These are phyloP conservation scores for Ceratocystiopsis brevicomis DNA, from an alignment of 2,329 filamentous ascomycete genomes.

Conservation along the genomic window DNA sequence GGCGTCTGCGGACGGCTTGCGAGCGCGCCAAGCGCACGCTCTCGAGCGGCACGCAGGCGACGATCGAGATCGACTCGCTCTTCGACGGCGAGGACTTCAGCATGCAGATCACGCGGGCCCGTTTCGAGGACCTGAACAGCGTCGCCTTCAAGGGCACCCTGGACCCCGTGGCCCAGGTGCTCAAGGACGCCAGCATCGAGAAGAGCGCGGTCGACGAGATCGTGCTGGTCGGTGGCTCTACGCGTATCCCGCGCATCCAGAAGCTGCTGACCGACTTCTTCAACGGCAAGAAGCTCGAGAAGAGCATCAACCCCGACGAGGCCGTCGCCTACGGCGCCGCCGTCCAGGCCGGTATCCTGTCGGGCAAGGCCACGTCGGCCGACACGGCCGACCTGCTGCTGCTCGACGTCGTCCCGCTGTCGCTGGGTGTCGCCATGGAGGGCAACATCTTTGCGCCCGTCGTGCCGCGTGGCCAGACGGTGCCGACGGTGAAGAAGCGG, in stretches of 20 bases:
- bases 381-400: slow-evolving; percentile 90
- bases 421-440: slow-evolving; percentile 98
- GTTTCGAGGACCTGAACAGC: slow-evolving; percentile 96
- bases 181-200: slow-evolving; percentile 77
- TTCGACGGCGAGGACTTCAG: slow-evolving; percentile 98
- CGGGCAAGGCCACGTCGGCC: slow-evolving; percentile 88
- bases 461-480: slow-evolving; percentile 59
- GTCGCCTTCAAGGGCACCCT: slow-evolving; percentile 88
- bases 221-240: slow-evolving; percentile 95
- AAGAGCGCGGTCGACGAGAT: slow-evolving; percentile 95
- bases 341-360: slow-evolving; percentile 96
- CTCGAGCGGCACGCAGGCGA: slow-evolving; percentile 92
- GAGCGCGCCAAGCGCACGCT: slow-evolving; percentile 99
- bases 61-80: slow-evolving; percentile 95
- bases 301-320: slow-evolving; percentile 99
- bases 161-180: slow-evolving; percentile 86
- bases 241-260: slow-evolving; percentile 97
- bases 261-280: slow-evolving; percentile 99
- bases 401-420: slow-evolving; percentile 88
- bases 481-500: slow-evolving; percentile 65
- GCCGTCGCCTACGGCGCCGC: slow-evolving; percentile 97
- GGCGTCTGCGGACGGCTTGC: slow-evolving; percentile 90
- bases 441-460: slow-evolving; percentile 97
- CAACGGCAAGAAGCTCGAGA: slow-evolving; percentile 99
- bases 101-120: slow-evolving; percentile 89